A percentile compares a stretch with the other conserved stretches of the same genome.
Conservation (phyloP, 2,329 filamentous ascomycete genomes). For the Podosphaera xanthii region DNA sequence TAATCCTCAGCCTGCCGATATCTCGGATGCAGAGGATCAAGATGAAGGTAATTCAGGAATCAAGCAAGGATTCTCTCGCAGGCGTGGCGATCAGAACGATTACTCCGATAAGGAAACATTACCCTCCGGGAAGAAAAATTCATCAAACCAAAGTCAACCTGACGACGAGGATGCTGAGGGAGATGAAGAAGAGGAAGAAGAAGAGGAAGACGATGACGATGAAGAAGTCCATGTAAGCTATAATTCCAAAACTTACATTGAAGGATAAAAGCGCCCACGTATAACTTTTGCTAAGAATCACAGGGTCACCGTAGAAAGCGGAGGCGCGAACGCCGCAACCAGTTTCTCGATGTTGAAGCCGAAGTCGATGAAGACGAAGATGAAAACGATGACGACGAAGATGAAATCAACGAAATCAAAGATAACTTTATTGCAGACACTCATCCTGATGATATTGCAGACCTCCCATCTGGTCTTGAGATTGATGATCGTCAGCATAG, state of each 20-base stretch:
- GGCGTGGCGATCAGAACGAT: conserved; percentile 16
- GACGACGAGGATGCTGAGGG: conserved; percentile 3
- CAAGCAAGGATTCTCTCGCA: conserved; percentile 5
- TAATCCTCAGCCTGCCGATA: conserved; percentile 55
- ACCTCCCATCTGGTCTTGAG: conserved; percentile 48
- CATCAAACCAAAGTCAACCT: background rate
- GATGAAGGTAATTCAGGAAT: conserved; percentile 12
- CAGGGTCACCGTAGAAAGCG: conserved; percentile 60
- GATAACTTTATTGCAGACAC: conserved; percentile 75
- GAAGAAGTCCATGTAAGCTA: conserved; percentile 18
- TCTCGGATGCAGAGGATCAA: conserved; percentile 46
- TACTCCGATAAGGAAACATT: conserved; percentile 22
- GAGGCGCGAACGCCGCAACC: conserved; percentile 47
- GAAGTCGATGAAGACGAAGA: conserved; percentile 91
- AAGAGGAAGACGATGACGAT: conserved; percentile 21
- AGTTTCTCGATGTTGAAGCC: conserved; percentile 94
- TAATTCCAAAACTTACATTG: conserved; percentile 9
- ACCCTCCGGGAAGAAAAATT: conserved; percentile 16
- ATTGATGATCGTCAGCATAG: conserved; percentile 82
- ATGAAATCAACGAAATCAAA: conserved; percentile 55
- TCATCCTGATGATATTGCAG: conserved; percentile 72
- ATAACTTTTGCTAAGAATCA: background rate
- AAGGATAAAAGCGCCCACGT: too few relatives aligned
- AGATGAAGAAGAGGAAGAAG: conserved; percentile 20
- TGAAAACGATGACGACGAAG: conserved; percentile 69